These are phyloP conservation scores for Yarrowia keelungensis DNA, from an alignment of 805 yeast genomes.

Conservation along the genomic window DNA sequence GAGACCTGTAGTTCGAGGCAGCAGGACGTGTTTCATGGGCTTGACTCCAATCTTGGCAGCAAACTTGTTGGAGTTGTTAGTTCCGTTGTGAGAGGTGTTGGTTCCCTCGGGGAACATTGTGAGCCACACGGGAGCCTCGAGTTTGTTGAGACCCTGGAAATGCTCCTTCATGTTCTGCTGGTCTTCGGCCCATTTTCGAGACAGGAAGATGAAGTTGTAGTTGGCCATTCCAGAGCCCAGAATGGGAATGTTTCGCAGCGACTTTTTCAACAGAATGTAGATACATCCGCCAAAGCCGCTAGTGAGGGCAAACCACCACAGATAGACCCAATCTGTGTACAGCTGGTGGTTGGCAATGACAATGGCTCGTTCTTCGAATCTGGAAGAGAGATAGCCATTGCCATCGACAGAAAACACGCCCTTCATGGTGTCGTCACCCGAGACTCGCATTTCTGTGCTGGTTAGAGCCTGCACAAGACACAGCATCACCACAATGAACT, in stretches of 20 bases:
- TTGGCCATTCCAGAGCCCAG: slow-evolving; percentile 86
- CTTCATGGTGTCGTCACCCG: slow-evolving; percentile 46
- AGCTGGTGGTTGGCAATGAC: slow-evolving; percentile 91
- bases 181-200: slow-evolving; percentile 87
- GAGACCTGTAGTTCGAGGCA: slow-evolving; percentile 87
- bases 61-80: slow-evolving; percentile 61
- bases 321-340: slow-evolving; percentile 89
- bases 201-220: slow-evolving; percentile 77
- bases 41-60: slow-evolving; percentile 57
- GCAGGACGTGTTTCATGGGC: slow-evolving; percentile 64
- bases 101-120: slow-evolving; percentile 96
- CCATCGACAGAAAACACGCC: slow-evolving; percentile 45
- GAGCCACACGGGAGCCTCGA: slow-evolving; percentile 63
- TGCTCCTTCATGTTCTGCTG: slow-evolving; percentile 62
- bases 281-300: slow-evolving; percentile 69
- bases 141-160: slow-evolving; percentile 60
- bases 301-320: slow-evolving; percentile 86
- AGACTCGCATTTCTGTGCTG: slow-evolving; percentile 46
- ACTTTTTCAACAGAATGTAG: slow-evolving; percentile 77
- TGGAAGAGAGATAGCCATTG: slow-evolving; percentile 44
- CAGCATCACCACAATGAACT: slow-evolving; percentile 47
- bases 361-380: slow-evolving; percentile 61
- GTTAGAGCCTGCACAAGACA: slow-evolving; percentile 47
- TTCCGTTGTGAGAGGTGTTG: slow-evolving; percentile 72
- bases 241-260: slow-evolving; percentile 72